phyloP scores from a whole-genome alignment of 192 early-diverging fungal genomes.

The Chytriomyces sp. region DNA sequence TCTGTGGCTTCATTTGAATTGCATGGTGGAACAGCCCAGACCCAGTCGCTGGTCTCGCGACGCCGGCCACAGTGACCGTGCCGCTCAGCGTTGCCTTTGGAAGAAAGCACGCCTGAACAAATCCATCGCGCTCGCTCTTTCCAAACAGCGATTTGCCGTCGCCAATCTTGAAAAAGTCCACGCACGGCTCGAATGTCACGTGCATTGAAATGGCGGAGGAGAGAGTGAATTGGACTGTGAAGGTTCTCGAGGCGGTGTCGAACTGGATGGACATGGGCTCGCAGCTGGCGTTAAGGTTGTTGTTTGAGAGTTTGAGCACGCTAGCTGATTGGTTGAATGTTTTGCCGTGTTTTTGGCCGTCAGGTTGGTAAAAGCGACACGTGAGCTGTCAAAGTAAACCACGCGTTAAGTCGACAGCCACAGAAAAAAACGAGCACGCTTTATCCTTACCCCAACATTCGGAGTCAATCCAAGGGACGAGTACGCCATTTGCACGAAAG shows the following conservation, averaged over 20 bases:
- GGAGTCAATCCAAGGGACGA: conserved; percentile 64
- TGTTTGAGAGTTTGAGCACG: conserved; percentile 70
- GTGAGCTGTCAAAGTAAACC: conserved; percentile 35
- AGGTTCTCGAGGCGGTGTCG: conserved; percentile 47
- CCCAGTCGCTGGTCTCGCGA: conserved; percentile 52
- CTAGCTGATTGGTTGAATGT: conserved; percentile 67
- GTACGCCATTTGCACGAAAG: conserved; percentile 84
- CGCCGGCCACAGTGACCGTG: conserved; percentile 71
- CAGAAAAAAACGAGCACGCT: neutral
- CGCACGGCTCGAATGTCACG: conserved; percentile 63
- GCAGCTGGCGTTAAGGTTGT: conserved; percentile 74
- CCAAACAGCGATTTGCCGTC: conserved; percentile 78
- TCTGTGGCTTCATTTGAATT: conserved; percentile 82
- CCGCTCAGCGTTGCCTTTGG: conserved; percentile 75
- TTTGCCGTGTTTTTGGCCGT: conserved; percentile 65
- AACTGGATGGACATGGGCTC: conserved; percentile 70
- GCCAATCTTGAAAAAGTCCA: conserved; percentile 76
- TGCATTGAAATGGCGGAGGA: conserved; percentile 61
- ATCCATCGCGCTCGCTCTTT: conserved; percentile 52
- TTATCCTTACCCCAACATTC: conserved; percentile 17
- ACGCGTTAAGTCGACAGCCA: neutral
- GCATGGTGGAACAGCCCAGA: conserved; percentile 84
- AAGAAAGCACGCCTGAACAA: conserved; percentile 81
- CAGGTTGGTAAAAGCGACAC: conserved; percentile 71
- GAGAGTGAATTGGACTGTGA: conserved; percentile 53